Evolutionary conservation across 1,139 yeast species (phyloP).

Genomic region (Wickerhamiella pararugosa): DNA sequence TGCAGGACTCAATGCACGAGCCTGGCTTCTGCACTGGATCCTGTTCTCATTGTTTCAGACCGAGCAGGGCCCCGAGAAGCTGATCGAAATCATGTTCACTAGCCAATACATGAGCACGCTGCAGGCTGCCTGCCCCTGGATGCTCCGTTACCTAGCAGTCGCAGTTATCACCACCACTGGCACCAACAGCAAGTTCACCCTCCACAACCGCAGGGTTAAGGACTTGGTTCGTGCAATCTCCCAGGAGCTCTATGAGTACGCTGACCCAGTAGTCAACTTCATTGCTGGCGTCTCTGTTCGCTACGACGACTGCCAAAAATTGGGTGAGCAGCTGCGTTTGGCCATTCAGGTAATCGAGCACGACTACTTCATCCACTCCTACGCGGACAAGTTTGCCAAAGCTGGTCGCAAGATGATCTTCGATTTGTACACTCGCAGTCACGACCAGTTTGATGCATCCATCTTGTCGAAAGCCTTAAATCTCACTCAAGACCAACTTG

Average conservation of each 20-base stretch:
- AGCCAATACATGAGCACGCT: constrained; percentile 46
- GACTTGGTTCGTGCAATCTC: constrained; percentile 41
- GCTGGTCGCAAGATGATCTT: constrained; percentile 36
- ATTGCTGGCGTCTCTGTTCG: constrained; percentile 39
- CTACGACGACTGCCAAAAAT: constrained; percentile 37
- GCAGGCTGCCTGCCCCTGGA: constrained; percentile 56
- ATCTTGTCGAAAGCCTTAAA: constrained; percentile 32
- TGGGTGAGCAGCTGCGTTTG: constrained; percentile 33
- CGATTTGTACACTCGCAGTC: constrained; percentile 40
- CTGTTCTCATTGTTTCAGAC: constrained; percentile 43
- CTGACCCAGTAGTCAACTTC: constrained; percentile 44
- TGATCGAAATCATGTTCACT: constrained; percentile 40
- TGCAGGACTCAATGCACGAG: constrained; percentile 42
- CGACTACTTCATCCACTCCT: constrained; percentile 34
- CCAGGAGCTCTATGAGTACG: constrained; percentile 46
- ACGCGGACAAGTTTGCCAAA: constrained; percentile 31
- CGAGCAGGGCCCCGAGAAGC: constrained; percentile 33
- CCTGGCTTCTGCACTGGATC: constrained; percentile 55
- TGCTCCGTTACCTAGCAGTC: constrained; percentile 42
- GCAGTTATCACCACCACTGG: constrained; percentile 36
- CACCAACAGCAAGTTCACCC: constrained; percentile 21
- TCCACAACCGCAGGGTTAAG: constrained; percentile 37
- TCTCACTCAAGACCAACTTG: constrained; percentile 34
- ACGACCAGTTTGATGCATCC: constrained; percentile 32
- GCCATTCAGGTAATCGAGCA: constrained; percentile 33